Percentiles rank a stretch among this genome's conserved stretches.
Conservation (phyloP, 129 eudicot species). For the Ambrosia artemisiifolia region DNA sequence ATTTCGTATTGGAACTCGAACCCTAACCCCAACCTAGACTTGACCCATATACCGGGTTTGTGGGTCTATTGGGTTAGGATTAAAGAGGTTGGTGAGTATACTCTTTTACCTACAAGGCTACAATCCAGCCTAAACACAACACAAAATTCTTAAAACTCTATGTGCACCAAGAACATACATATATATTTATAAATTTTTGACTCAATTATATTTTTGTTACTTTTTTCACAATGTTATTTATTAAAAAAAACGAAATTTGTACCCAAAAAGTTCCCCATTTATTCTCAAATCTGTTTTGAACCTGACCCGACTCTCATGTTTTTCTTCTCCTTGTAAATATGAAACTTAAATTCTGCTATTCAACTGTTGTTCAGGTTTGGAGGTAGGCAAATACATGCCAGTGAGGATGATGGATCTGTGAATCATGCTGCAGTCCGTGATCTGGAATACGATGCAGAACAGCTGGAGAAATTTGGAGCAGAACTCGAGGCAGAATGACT, state of each 20-base stretch:
- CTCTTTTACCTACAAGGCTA: too few relatives aligned
- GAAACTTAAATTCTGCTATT: neutral
- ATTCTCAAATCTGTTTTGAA: neutral
- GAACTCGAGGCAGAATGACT: slow-evolving; percentile 80
- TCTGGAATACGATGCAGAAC: slow-evolving; percentile 61
- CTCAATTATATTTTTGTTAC: neutral
- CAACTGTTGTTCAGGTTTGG: slow-evolving; percentile 60
- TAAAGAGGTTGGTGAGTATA: neutral
- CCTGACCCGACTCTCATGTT: neutral
- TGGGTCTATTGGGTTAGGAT: neutral
- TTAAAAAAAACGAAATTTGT: neutral
- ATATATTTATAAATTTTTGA: neutral
- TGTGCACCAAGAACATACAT: neutral
- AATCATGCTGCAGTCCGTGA: slow-evolving; percentile 81
- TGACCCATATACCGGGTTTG: neutral
- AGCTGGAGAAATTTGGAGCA: slow-evolving; percentile 80
- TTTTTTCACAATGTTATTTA: neutral
- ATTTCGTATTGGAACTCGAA: neutral
- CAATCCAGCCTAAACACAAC: neutral
- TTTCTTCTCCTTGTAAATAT: neutral
- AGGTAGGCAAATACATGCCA: slow-evolving; percentile 79
- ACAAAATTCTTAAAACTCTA: neutral
- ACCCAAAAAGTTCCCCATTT: neutral
- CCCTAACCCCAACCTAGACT: neutral
- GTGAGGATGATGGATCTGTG: slow-evolving; percentile 75